Conservation (phyloP, 768 basidiomycete genomes). For the Kwoniella pini region DNA sequence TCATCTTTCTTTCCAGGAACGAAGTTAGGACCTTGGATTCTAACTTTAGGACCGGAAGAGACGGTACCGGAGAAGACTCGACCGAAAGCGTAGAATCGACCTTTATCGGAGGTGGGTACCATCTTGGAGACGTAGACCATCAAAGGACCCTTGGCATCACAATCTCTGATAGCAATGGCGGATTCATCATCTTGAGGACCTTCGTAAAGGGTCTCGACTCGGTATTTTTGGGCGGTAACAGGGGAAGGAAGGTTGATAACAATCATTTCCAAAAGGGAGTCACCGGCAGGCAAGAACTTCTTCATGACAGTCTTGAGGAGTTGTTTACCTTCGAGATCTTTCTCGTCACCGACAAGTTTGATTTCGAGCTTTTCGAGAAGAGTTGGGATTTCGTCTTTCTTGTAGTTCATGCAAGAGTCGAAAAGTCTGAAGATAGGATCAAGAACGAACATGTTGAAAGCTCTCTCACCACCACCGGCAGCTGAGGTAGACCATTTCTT, state of each 20-base stretch:
- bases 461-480: conserved; percentile 87
- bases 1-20: conserved; percentile 98
- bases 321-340: conserved; percentile 89
- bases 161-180: conserved; percentile 96
- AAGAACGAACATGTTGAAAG: conserved; percentile 95
- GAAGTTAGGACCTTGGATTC: conserved; percentile 99
- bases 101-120: conserved; percentile 99
- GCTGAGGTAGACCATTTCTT: conserved; percentile 91
- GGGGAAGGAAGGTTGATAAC: conserved; percentile 99
- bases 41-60: conserved; percentile 93
- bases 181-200: conserved; percentile 99
- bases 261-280: conserved; percentile 99
- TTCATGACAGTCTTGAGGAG: conserved; percentile 98
- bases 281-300: conserved; percentile 99
- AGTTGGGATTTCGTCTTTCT: conserved; percentile 78
- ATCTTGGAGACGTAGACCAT: conserved; percentile 99
- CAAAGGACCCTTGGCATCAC: conserved; percentile 92
- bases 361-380: conserved; percentile 97
- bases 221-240: conserved; percentile 93
- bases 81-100: conserved; percentile 99
- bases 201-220: conserved; percentile 99
- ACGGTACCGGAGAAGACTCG: conserved; percentile 99
- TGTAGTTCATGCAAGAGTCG: conserved; percentile 98
- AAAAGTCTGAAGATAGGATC: conserved; percentile 99
- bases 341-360: conserved; percentile 82